These are phyloP conservation scores for Debaryomyces maramus DNA, from an alignment of 805 yeast species.

Conservation along the genomic window DNA sequence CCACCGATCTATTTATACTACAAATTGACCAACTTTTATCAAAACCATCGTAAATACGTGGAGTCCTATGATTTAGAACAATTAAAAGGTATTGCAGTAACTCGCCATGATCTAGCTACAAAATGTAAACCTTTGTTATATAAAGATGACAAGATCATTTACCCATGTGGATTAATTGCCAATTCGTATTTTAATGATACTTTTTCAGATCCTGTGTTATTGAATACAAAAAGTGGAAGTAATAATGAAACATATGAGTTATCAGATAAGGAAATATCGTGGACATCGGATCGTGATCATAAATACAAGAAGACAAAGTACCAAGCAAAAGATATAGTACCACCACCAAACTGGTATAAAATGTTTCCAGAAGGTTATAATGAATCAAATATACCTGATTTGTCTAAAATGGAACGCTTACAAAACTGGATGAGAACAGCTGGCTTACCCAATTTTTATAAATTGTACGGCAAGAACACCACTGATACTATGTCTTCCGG, in stretches of 20 bases:
- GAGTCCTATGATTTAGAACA: slow-evolving; percentile 80
- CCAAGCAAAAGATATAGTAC: slow-evolving; percentile 68
- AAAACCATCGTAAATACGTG: slow-evolving; percentile 93
- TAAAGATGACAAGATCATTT: slow-evolving; percentile 45
- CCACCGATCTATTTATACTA: slow-evolving; percentile 79
- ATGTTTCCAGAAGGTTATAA: slow-evolving; percentile 86
- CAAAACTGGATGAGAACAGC: slow-evolving; percentile 99
- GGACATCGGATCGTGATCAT: slow-evolving; percentile 70
- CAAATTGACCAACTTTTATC: slow-evolving; percentile 85
- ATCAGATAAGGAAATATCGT: slow-evolving; percentile 67
- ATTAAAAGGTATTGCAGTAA: slow-evolving; percentile 71
- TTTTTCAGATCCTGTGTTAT: slow-evolving; percentile 52
- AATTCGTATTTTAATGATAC: slow-evolving; percentile 92
- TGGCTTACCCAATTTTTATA: slow-evolving; percentile 85
- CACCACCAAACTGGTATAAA: slow-evolving; percentile 90
- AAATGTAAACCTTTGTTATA: slow-evolving; percentile 41
- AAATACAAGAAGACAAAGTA: slow-evolving; percentile 75
- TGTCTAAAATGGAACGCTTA: slow-evolving; percentile 75
- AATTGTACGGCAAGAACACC: slow-evolving; percentile 75
- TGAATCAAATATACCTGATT: slow-evolving; percentile 73
- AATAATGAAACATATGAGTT: slow-evolving; percentile 45
- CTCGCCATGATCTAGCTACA: slow-evolving; percentile 46
- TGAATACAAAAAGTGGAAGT: slow-evolving; percentile 44
- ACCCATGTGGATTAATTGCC: slow-evolving; percentile 96
- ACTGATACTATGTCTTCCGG: slow-evolving; percentile 59